Evolutionary conservation across 345 rosid species (phyloP), one percentile per base, ranked within the genome.

Genomic region (Microcos paniculata): DNA sequence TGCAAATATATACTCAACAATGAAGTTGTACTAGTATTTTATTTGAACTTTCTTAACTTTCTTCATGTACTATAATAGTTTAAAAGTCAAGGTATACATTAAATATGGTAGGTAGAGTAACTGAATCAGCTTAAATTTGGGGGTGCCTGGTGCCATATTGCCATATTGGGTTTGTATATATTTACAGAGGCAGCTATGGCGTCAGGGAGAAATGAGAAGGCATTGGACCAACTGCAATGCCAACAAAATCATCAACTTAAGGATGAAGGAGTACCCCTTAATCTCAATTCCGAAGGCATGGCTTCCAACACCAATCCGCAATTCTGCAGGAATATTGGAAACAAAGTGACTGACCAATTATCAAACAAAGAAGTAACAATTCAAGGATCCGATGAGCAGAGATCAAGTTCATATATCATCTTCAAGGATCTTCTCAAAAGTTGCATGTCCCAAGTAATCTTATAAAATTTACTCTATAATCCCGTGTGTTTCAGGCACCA

Each of bases 351-450:
- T 35, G 76, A 72, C 4, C 75, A 81, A 71, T 66, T 61, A 26
- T 51, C 77, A 62, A 64, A 57, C 56, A 75, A 45, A 63, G 76
- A 64, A 71, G 68, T 15, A 23, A 46, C 78, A 61, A 46, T 66
- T 45, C 66, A 59, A 71, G 82, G 21, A 69, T 65, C 78, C 14
- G 62, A 35, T 51, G 69, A 68, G 35, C 72, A 75, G 58, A 45
- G 63, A 55, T 80, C 80, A 72, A 70, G 72, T 23, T 73, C 82
- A 81, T 83, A 76, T 79, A 81, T 88, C 78, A 83, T 82, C 85
- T 87, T 88, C 84, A 80, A 75, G 43, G 89, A 81, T 69, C 77
- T 87, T 53, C 84, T 87, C 76, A 77, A 80, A 52, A 84, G 70
- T 81, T 73, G 81, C 85, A 31, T 11, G 4, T 58, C 72, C 49